Base-by-base conservation (phyloP, 306 rosid species). In the Dryas drummondii region DNA sequence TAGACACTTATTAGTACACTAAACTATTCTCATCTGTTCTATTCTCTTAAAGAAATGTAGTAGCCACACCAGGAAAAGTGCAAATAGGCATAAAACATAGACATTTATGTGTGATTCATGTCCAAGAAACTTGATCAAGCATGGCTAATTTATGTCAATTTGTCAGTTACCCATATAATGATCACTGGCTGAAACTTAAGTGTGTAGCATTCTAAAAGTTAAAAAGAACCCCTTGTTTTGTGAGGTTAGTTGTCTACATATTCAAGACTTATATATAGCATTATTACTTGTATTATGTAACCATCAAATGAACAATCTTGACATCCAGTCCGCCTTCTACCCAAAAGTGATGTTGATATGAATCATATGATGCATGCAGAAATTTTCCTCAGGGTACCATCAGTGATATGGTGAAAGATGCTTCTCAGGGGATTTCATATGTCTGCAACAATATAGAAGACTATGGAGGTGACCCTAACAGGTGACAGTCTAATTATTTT, bases 341-440 rank as follows among this genome's bases (percentile, higher is more conserved):
- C 65, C 81, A 63, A 58, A 56, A 44, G 57, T 17, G 13, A 47
- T 75, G 27, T 63, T 75, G 56, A 65, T 41, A 74, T 73, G 67
- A 75, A 16, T 27, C 26, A 5, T 66, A 68, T 77, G 32, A 40
- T 83, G 61, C 78, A 44, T 86, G 89, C 91, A 94, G 97, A 80
- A 94, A 94, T 76, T 94, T 94, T 80, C 99, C 99, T 53, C 98
- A 96, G 85, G 99, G 97, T 78, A 96, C 97, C 71, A 89, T 96
- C 58, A 89, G 98, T 84, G 98, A 96, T 85, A 96, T 96, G 98
- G 86, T 96, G 77, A 73, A 80, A 80, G 99, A 96, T 84, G 71
- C 80, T 77, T 92, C 88, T 49, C 87, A 77, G 68, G 99, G 96
- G 58, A 89, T 96, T 78, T 90, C 91, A 48, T 96, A 74, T 47